A percentile compares a stretch with the other conserved stretches of the same genome.
Evolutionary conservation across 2,329 filamentous ascomycete species (phyloP).

Genomic region (Trichoderma sp.): DNA sequence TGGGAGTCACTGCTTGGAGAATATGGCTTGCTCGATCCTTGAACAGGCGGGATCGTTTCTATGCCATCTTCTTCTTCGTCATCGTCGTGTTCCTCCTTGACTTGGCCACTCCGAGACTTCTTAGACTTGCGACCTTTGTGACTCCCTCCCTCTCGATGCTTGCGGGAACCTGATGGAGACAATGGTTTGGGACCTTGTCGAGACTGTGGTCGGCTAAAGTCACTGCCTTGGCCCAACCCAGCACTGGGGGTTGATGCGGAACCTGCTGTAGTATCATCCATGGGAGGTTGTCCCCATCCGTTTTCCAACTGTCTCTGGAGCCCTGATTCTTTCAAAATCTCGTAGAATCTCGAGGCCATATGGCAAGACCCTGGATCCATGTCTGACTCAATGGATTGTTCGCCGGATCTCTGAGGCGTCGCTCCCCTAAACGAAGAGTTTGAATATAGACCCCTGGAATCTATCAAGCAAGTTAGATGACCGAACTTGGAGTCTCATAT

Average conservation of each 20-base stretch:
- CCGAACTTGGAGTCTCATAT: neutral
- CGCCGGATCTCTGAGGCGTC: neutral
- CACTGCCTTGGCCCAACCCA: neutral
- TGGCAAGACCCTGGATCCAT: slow-evolving; percentile 9
- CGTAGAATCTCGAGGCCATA: slow-evolving; percentile 19
- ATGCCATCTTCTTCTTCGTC: slow-evolving; percentile 4
- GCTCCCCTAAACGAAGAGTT: neutral
- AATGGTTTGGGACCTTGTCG: neutral
- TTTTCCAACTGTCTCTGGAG: slow-evolving; percentile 12
- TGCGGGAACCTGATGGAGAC: neutral
- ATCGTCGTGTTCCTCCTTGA: slow-evolving; percentile 9
- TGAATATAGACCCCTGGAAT: neutral
- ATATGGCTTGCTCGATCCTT: neutral
- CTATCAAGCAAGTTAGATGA: slow-evolving; percentile 2
- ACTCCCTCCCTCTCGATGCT: neutral
- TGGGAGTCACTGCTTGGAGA: neutral
- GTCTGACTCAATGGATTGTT: neutral
- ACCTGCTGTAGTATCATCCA: neutral
- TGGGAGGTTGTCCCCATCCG: slow-evolving; percentile 6
- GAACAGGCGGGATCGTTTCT: neutral
- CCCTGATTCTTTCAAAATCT: slow-evolving; percentile 20
- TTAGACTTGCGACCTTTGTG: slow-evolving; percentile 8
- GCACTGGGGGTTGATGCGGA: slow-evolving; percentile 3
- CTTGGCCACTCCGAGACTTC: neutral
- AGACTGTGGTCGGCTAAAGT: neutral